phyloP scores from a whole-genome alignment of 371 early-diverging fungal genomes.

The Entomophthora muscae region DNA sequence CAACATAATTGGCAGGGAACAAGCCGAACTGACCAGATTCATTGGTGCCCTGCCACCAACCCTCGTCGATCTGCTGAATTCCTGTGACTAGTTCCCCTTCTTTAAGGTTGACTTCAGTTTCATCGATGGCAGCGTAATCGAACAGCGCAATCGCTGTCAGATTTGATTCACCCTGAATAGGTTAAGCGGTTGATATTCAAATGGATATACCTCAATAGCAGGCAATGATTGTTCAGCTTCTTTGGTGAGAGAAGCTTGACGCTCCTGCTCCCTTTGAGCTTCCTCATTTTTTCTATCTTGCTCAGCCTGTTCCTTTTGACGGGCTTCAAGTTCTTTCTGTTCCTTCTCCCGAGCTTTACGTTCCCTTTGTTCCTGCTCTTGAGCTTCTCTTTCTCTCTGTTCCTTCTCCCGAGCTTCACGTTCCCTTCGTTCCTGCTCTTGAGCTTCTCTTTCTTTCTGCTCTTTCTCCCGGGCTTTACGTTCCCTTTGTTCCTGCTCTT shows the following conservation, averaged over 20 bases:
- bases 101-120: slow-evolving; percentile 46
- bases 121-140: slow-evolving; percentile 38
- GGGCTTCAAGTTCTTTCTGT: slow-evolving; percentile 1
- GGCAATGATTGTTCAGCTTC: too few relatives aligned
- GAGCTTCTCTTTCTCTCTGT: neutral
- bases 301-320: too few relatives aligned
- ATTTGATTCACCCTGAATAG: neutral
- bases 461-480: too few relatives aligned
- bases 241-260: neutral
- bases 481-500: too few relatives aligned
- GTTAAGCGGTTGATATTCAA: neutral
- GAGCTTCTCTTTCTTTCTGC: slow-evolving; percentile 10
- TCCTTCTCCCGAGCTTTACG: neutral
- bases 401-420: neutral
- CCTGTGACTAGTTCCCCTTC: slow-evolving; percentile 55
- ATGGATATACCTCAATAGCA: too few relatives aligned
- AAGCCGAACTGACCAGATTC: slow-evolving; percentile 29
- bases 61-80: slow-evolving; percentile 53
- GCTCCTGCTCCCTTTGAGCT: neutral
- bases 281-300: slow-evolving; percentile 2
- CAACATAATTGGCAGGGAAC: slow-evolving; percentile 70
- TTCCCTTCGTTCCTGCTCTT: slow-evolving; percentile 13
- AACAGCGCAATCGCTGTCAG: slow-evolving; percentile 26
- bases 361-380: neutral
- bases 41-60: slow-evolving; percentile 69